A percentile compares a stretch with the other conserved stretches of the same genome.
Conservation (phyloP, 2,329 filamentous ascomycete species). For the Aspergillus glaucus region DNA sequence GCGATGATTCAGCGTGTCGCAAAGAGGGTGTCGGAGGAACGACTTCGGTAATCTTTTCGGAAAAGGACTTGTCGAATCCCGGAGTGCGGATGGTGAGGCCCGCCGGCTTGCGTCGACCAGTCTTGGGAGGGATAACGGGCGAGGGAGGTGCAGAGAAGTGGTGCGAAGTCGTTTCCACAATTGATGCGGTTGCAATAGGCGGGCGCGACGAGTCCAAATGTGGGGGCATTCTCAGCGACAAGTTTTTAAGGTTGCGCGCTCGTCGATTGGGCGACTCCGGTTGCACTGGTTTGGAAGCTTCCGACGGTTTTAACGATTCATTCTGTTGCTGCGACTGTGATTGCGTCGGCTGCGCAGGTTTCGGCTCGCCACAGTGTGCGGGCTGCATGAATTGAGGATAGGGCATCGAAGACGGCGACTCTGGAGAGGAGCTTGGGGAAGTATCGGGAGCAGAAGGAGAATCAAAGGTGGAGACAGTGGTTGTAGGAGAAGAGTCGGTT, state of each 20-base stretch:
- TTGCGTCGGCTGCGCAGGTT: constrained; percentile 15
- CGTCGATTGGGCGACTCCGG: constrained; percentile 30
- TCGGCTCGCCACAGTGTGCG: constrained; percentile 20
- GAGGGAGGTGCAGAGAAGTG: constrained; percentile 49
- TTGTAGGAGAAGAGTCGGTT: constrained; percentile 89
- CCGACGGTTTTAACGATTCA: constrained; percentile 19
- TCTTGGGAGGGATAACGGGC: constrained; percentile 50
- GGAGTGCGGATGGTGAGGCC: constrained; percentile 56
- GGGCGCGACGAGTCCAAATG: constrained; percentile 38
- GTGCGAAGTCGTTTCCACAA: constrained; percentile 36
- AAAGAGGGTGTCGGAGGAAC: constrained; percentile 56
- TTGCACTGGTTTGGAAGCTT: constrained; percentile 32
- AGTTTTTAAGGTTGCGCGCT: constrained; percentile 57
- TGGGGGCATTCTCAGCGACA: constrained; percentile 55
- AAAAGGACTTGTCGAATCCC: constrained; percentile 45
- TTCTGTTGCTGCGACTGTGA: constrained; percentile 2
- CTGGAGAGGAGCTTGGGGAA: constrained; percentile 85
- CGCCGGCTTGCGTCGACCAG: constrained; percentile 51
- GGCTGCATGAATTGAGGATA: constrained; percentile 35
- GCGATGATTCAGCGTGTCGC: constrained; percentile 58
- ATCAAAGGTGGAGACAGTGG: constrained; percentile 85
- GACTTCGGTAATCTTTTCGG: constrained; percentile 41
- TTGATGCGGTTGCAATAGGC: constrained; percentile 43
- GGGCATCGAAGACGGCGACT: constrained; percentile 74
- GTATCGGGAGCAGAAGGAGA: constrained; percentile 84